Base-by-base conservation (phyloP, 2,329 filamentous ascomycete genomes). In the Phaeosphaeria sp. region DNA sequence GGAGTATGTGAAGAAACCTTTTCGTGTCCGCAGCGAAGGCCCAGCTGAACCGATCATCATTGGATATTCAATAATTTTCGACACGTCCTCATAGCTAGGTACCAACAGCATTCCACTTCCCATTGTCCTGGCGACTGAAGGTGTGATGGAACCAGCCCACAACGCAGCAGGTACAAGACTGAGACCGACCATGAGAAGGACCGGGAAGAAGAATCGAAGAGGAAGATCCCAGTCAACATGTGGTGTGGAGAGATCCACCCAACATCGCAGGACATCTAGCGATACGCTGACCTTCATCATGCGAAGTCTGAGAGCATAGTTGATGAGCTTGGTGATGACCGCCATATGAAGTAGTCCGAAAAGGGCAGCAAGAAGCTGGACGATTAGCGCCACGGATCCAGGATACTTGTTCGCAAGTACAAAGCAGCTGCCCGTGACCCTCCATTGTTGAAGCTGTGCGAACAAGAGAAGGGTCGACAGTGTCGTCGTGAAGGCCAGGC, bases 91-190 rank as follows among this genome's bases (percentile, higher is more conserved):
- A 27, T 70, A 73, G 53, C 60, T 70, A 2, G 69, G 69, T 2
- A 67, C 43, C 5, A 68, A 48, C 15, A 68, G 50, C 42, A 55
- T 68, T n/a, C 60, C 63, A 21, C 44, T 61, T 0, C 58, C 57
- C 15, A 56, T 63, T 5, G 66, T 66, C 36, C 52, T 52, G 11
- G 61, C 59, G 2, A 73, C 59, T 2, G 67, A 60, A 4, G 68
- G 67, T n/a, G 68, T 70, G 33, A 71, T 71, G 39, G 66, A 69
- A 66, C 68, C 70, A 49, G 70, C 68, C 68, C 68, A 73, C 42
- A 73, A 57, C 39, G 64, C 70, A 24, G 68, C 66, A 22, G 68
- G 66, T 6, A 72, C 65, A 5, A 73, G 56, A 57, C 65, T 66
- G 6, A 71, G 59, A 18, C 71, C 61, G 25, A 71, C 66, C 11